These are phyloP conservation scores for Sporothrix protearum DNA, from an alignment of 2,329 filamentous ascomycete genomes.

Conservation along the genomic window DNA sequence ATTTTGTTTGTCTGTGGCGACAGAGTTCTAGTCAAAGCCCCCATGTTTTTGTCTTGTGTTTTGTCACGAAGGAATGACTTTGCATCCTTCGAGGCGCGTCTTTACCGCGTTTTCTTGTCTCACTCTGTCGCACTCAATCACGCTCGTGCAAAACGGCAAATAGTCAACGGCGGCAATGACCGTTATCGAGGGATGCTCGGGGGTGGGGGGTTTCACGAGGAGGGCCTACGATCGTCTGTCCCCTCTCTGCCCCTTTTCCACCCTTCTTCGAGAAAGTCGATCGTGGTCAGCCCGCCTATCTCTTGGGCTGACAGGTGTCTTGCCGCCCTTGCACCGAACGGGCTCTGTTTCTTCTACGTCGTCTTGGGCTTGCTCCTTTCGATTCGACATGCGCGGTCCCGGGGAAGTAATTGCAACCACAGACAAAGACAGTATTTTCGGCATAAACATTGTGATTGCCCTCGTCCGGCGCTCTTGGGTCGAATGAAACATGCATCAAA, in stretches of 20 bases:
- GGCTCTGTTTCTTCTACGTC: too few relatives aligned
- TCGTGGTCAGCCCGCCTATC: background rate
- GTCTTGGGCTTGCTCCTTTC: background rate
- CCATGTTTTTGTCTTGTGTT: background rate
- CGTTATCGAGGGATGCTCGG: background rate
- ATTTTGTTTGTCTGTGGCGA: background rate
- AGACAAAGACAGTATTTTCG: too few relatives aligned
- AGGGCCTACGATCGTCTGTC: background rate
- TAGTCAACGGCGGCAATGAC: background rate
- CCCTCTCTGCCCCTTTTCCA: background rate
- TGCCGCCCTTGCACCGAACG: background rate
- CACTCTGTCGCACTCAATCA: background rate
- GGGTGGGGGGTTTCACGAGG: background rate
- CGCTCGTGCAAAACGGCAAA: background rate
- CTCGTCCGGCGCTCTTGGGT: background rate
- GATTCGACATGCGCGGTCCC: background rate
- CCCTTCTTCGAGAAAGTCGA: background rate
- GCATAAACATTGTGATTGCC: slow-evolving; percentile 1
- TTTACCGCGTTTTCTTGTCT: background rate
- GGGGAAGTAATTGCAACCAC: background rate
- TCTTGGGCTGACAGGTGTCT: background rate
- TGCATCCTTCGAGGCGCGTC: slow-evolving; percentile 6
- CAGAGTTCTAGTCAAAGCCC: too few relatives aligned
- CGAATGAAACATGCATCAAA: background rate
- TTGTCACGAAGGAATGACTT: slow-evolving; percentile 1